Percentiles rank a stretch among this genome's conserved stretches.
These are phyloP conservation scores for Alternaria sp. DNA, from an alignment of 2,329 filamentous ascomycete species.

Conservation along the genomic window DNA sequence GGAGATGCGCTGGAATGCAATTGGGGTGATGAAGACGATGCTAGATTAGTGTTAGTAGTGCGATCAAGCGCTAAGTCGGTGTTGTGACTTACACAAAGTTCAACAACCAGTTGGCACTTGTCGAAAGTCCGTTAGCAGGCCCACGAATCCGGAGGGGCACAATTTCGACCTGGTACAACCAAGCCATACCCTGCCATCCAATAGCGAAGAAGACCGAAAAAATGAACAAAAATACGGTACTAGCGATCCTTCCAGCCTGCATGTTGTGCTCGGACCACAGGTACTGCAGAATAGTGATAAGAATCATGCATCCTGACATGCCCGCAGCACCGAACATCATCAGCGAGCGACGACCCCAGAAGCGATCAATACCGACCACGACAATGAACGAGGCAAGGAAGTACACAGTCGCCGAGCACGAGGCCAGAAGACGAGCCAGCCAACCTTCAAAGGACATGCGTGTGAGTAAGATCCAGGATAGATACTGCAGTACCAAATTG, in stretches of 20 bases:
- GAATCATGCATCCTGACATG: constrained; percentile 47
- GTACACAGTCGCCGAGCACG: constrained; percentile 51
- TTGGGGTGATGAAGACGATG: constrained; percentile 72
- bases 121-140: constrained; percentile 84
- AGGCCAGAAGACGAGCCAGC: constrained; percentile 53
- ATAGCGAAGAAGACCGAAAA: constrained; percentile 91
- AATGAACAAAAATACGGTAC: constrained; percentile 78
- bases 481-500: constrained; percentile 48
- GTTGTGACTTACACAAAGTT: constrained; percentile 55
- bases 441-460: constrained; percentile 59
- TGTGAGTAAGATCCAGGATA: constrained; percentile 61
- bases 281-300: constrained; percentile 41
- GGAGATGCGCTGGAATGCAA: constrained; percentile 63
- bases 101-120: constrained; percentile 87
- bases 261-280: constrained; percentile 33
- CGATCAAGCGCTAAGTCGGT: neutral
- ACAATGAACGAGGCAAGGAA: constrained; percentile 51
- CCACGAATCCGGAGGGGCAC: constrained; percentile 88
- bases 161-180: constrained; percentile 72
- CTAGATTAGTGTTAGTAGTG: constrained; percentile 53
- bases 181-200: constrained; percentile 80
- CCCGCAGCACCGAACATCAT: constrained; percentile 51
- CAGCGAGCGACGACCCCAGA: constrained; percentile 47
- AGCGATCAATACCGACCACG: constrained; percentile 49
- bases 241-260: constrained; percentile 45